Conservation (phyloP, 1,284 basidiomycete species). For the Agaricales sp. region DNA sequence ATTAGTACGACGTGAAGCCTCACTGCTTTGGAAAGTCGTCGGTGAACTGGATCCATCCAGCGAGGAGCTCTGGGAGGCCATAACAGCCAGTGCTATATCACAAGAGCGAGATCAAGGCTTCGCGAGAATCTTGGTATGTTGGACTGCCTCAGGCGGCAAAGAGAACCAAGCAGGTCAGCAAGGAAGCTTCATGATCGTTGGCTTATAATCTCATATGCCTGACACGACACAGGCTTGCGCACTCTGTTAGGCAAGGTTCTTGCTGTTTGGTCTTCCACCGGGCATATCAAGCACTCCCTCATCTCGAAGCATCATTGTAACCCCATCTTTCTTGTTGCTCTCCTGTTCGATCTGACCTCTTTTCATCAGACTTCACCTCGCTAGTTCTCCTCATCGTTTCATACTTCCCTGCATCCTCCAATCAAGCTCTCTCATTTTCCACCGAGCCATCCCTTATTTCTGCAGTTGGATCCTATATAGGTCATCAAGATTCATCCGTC, state of each 20-base stretch:
- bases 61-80: constrained; percentile 41
- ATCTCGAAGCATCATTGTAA: constrained; percentile 58
- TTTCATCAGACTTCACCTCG: constrained; percentile 57
- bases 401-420: constrained; percentile 42
- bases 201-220: constrained; percentile 3
- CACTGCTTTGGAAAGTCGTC: constrained; percentile 12
- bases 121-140: constrained; percentile 56
- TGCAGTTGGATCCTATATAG: constrained; percentile 69
- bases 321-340: constrained; percentile 14
- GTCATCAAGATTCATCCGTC: constrained; percentile 67
- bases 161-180: constrained; percentile 26
- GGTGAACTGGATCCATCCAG: constrained; percentile 14
- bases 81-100: constrained; percentile 37
- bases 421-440: constrained; percentile 29
- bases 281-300: constrained; percentile 67
- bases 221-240: constrained; percentile 30
- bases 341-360: constrained; percentile 2
- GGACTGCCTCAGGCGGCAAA: constrained; percentile 33
- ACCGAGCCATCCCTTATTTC: constrained; percentile 58
- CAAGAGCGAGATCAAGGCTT: constrained; percentile 49
- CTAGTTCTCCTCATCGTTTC: constrained; percentile 57
- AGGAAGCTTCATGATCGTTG: background rate
- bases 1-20: constrained; percentile 20
- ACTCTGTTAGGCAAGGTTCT: constrained; percentile 36
- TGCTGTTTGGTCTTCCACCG: constrained; percentile 54